These are phyloP conservation scores for Neophaeococcomyces mojaviensis DNA, from an alignment of 2,329 filamentous ascomycete species.

Conservation along the genomic window DNA sequence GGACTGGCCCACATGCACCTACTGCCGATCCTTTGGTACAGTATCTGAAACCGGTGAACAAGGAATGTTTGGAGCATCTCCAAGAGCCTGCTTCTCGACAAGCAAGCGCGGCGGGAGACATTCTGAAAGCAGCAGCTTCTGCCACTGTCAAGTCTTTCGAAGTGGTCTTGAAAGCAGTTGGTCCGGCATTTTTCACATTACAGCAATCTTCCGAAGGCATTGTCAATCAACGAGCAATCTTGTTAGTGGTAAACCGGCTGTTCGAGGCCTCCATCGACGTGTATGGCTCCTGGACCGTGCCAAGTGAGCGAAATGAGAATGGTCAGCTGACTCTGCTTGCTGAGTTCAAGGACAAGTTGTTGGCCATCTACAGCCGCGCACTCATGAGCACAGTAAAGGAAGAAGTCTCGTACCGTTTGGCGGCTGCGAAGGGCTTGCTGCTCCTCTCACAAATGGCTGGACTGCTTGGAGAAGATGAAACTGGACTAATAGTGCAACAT, in stretches of 20 bases:
- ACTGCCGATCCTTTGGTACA: constrained; percentile 40
- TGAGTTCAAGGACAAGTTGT: constrained; percentile 44
- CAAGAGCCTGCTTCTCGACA: constrained; percentile 63
- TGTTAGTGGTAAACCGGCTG: constrained; percentile 54
- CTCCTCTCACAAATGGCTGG: constrained; percentile 38
- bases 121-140: constrained; percentile 49
- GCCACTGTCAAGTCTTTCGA: constrained; percentile 49
- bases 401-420: constrained; percentile 43
- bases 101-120: constrained; percentile 56
- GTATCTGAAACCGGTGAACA: constrained; percentile 55
- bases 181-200: constrained; percentile 52
- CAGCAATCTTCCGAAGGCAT: constrained; percentile 56
- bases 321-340: constrained; percentile 35
- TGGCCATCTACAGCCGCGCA: constrained; percentile 48
- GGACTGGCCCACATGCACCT: constrained; percentile 28
- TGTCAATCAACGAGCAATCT: constrained; percentile 53
- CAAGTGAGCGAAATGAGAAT: constrained; percentile 29
- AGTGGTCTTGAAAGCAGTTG: constrained; percentile 47
- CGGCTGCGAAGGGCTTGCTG: constrained; percentile 41
- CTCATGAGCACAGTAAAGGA: constrained; percentile 46
- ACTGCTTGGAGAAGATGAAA: constrained; percentile 45
- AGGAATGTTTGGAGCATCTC: constrained; percentile 61
- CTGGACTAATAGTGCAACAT: constrained; percentile 48
- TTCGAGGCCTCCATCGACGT: constrained; percentile 51
- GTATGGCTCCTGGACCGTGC: constrained; percentile 48